Evolutionary conservation across 495 filamentous ascomycete species (phyloP), one percentile per base, ranked within the genome.

Genomic region (Chaetomium fimeti): DNA sequence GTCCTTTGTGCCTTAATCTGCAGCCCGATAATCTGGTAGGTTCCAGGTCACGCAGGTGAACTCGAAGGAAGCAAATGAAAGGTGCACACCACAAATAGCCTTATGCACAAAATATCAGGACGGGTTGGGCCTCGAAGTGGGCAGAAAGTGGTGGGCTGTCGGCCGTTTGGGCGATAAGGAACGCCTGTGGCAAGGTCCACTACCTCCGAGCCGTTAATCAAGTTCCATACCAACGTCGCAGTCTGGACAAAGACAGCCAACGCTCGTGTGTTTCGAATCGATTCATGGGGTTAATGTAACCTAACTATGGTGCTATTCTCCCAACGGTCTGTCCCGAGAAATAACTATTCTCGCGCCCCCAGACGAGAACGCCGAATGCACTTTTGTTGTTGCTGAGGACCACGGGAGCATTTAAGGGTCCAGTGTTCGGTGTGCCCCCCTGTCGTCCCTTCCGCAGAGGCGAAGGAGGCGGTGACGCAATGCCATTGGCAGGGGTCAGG

Each of bases 141-240:
- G 24, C 11, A 3, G 22, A 57, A 25, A 55, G 49, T 40, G 55
- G 58, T 53, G 58, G 43, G 62, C 36, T 29, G 62, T 25, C 16
- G 18, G 24, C 47, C 40, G 32, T 52, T 45, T 42, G 22, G 27
- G 51, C 28, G 42, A 24, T n/a, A 47, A 24, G 27, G 20, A 57
- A 20, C 20, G 20, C 13, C 38, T 20, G 60, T 28, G 43, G 45
- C 45, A 58, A 64, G 54, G 13, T 58, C 62, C 62, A 58, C 65
- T 40, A 11, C 3, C 32, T 36, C 32, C n/a, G n/a, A n/a, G n/a
- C n/a, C 5, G 12, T 36, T 36, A 6, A 36, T 1, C 12, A 9
- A 36, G 5, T 36, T 36, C 32, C 32, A 36, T 36, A 42, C 20
- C 47, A 32, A 29, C 65, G 56, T 60, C 11, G 59, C 60, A 60